Percentiles rank a stretch among this genome's conserved stretches.
These are phyloP conservation scores for Chenopodium formosanum DNA, from an alignment of 148 eudicot species.

Conservation along the genomic window DNA sequence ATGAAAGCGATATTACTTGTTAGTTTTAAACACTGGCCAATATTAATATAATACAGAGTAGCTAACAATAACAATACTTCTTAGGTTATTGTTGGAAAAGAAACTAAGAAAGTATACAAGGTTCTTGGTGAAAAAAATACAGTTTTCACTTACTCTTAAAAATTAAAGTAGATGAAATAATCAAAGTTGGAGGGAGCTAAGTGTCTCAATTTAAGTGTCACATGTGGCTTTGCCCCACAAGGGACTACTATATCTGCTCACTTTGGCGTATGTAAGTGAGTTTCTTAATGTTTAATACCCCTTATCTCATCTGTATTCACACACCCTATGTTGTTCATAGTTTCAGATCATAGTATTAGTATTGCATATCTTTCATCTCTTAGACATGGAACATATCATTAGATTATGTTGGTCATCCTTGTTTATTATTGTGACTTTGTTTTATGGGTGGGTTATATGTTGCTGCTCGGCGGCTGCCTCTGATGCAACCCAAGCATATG, in stretches of 20 bases:
- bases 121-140: background rate
- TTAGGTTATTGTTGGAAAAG: background rate
- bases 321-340: background rate
- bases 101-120: background rate
- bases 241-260: slow-evolving; percentile 13
- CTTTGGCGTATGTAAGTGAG: background rate
- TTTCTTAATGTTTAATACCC: background rate
- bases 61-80: background rate
- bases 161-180: background rate
- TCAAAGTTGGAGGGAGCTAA: background rate
- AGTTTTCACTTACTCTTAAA: background rate
- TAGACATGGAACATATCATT: slow-evolving; percentile 14
- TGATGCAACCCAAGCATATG: slow-evolving; percentile 26
- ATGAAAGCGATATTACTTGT: background rate
- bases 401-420: background rate
- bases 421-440: slow-evolving; percentile 2
- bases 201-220: background rate
- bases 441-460: background rate
- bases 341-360: background rate
- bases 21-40: background rate
- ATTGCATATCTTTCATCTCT: slow-evolving; percentile 7
- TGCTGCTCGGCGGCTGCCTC: background rate
- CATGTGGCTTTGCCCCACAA: slow-evolving; percentile 12
- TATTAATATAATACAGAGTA: background rate
- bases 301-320: background rate